Base-by-base conservation (phyloP, 306 rosid genomes). In the Corylus americana region DNA sequence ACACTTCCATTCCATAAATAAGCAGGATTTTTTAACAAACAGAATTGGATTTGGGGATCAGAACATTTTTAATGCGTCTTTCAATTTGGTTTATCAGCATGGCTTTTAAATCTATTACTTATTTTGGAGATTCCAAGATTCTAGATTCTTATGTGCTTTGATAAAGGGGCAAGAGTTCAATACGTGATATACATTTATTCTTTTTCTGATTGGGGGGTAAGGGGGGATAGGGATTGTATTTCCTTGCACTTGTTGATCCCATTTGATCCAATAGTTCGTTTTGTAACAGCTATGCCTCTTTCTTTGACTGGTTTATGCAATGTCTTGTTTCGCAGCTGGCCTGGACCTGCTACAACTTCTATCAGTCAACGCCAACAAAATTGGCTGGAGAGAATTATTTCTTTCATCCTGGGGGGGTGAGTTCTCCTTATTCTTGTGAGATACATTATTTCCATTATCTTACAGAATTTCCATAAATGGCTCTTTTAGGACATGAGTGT, bases 281-380 rank as follows among this genome's bases (percentile, higher is more conserved):
- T 27, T 27, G n/a, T 70, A 49, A 72, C 72, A 22, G 35, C 11
- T 69, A 54, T 25, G 5, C n/a, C 25, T 39, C 8, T 83, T 49
- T 47, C 12, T 44, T 73, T 78, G 29, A 75, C 71, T 74, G 70
- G 55, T 81, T 44, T 70, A 9, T 76, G 11, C 42, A n/a, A 70
- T 74, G 76, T 29, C 70, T 75, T 77, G 59, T 74, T 81, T 78
- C 74, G 78, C 89, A 96, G 99, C 96, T 96, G 89, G 99, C 99
- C 77, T 96, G 99, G 99, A 96, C 99, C 71, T 96, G 99, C 87
- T 96, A 96, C 82, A 96, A 96, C 79, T 96, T 96, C 89, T 96
- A 93, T 82, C 98, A 96, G 87, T 90, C 94, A 39, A 93, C 98
- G 64, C 94, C 98, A 37, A 89, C 99, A 51, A 96, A 96, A 87